phyloP scores from a whole-genome alignment of 2,329 filamentous ascomycete genomes.

The Fusarium sp. region DNA sequence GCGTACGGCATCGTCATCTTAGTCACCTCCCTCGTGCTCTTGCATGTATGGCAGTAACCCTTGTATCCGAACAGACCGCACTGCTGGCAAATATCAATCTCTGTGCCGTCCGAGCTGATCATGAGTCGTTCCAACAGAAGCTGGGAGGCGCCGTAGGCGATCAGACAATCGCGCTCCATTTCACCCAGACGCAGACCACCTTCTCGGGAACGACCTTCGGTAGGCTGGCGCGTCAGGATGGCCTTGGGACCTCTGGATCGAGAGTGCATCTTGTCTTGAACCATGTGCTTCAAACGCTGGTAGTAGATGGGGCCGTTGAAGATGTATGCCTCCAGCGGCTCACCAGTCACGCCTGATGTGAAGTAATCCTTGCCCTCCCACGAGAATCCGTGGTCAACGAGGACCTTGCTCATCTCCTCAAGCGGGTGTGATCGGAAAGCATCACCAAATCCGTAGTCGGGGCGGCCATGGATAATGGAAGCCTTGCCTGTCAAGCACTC shows the following conservation, averaged over 20 bases:
- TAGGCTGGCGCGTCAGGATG: slow-evolving; percentile 94
- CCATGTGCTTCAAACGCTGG: slow-evolving; percentile 99
- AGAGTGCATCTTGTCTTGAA: slow-evolving; percentile 99
- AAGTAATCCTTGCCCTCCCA: slow-evolving; percentile 99
- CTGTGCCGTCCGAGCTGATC: slow-evolving; percentile 90
- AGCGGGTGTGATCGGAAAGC: slow-evolving; percentile 85
- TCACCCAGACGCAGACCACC: slow-evolving; percentile 94
- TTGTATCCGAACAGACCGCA: slow-evolving; percentile 97
- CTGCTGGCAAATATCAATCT: slow-evolving; percentile 92
- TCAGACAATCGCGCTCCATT: slow-evolving; percentile 98
- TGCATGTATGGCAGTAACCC: slow-evolving; percentile 94
- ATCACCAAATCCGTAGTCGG: slow-evolving; percentile 87
- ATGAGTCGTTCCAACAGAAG: slow-evolving; percentile 93
- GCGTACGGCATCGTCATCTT: slow-evolving; percentile 98
- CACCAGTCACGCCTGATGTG: slow-evolving; percentile 93
- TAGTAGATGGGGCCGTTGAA: slow-evolving; percentile 99
- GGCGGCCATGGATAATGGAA: slow-evolving; percentile 84
- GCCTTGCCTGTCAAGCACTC: slow-evolving; percentile 96
- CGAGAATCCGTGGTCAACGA: slow-evolving; percentile 90
- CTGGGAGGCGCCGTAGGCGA: slow-evolving; percentile 95
- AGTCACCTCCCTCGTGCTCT: slow-evolving; percentile 84
- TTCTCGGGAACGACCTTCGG: slow-evolving; percentile 91
- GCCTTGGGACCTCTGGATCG: slow-evolving; percentile 90
- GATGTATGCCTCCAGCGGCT: slow-evolving; percentile 93
- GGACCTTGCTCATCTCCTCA: slow-evolving; percentile 87